These are phyloP conservation scores for Beauveria varroae DNA, from an alignment of 2,329 filamentous ascomycete genomes.

Conservation along the genomic window DNA sequence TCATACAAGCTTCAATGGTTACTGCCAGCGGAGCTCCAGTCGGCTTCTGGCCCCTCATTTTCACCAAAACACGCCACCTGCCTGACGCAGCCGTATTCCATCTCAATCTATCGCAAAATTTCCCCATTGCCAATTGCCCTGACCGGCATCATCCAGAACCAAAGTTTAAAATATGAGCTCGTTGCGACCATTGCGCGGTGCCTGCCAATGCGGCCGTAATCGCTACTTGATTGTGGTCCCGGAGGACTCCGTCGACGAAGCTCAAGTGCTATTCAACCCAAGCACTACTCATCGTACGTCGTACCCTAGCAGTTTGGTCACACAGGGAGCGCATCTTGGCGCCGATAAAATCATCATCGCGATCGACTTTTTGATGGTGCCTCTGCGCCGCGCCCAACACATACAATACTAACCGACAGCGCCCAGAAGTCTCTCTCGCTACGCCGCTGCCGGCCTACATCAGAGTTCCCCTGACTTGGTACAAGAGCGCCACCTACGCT, in stretches of 20 bases:
- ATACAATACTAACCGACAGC: not conserved
- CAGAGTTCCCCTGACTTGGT: slow-evolving; percentile 74
- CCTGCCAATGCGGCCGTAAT: slow-evolving; percentile 81
- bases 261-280: slow-evolving; percentile 69
- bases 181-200: slow-evolving; percentile 56
- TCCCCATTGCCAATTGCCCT: not conserved
- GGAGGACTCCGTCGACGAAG: slow-evolving; percentile 38
- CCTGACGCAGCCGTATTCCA: not conserved
- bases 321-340: too few species aligned
- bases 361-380: not conserved
- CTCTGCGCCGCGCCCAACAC: not conserved
- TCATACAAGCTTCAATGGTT: not conserved
- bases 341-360: not conserved
- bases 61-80: not conserved
- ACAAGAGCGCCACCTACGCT: slow-evolving; percentile 65
- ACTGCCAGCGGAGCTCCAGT: not conserved
- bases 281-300: slow-evolving; percentile 63
- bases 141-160: not conserved
- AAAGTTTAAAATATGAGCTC: slow-evolving; percentile 31
- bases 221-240: slow-evolving; percentile 71
- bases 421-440: slow-evolving; percentile 55
- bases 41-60: slow-evolving; percentile 6
- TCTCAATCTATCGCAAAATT: not conserved
- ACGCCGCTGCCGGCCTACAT: slow-evolving; percentile 74
- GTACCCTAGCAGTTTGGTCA: not conserved